Evolutionary conservation across 768 basidiomycete genomes (phyloP).

Genomic region (Podaxis sp.): DNA sequence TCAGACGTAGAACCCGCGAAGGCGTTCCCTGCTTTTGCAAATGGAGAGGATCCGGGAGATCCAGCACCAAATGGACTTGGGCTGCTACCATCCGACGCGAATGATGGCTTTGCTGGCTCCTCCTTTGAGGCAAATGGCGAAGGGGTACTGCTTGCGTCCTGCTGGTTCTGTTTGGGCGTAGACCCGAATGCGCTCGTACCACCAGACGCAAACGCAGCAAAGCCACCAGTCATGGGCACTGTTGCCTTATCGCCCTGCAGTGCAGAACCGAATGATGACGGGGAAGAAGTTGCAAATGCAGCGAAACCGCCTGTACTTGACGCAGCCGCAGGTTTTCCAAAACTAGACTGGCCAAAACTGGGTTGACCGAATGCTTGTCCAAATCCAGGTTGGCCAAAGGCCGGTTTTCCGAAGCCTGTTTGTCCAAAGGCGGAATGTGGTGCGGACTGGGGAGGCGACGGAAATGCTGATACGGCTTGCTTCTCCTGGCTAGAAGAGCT

Average conservation of each 20-base stretch:
- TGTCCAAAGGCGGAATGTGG: constrained; percentile 19
- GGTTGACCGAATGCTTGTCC: constrained; percentile 34
- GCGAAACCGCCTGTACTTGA: constrained; percentile 15
- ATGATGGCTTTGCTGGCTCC: neutral
- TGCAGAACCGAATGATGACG: constrained; percentile 12
- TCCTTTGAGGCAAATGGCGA: neutral
- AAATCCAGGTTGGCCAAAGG: constrained; percentile 37
- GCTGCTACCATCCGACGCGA: neutral
- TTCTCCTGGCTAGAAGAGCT: constrained; percentile 11
- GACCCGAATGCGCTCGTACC: constrained; percentile 14
- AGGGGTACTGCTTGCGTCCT: no score
- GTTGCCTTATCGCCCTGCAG: neutral
- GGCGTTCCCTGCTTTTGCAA: neutral
- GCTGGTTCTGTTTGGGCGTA: constrained; percentile 1
- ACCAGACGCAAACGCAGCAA: constrained; percentile 22
- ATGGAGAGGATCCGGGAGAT: neutral
- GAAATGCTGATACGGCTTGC: constrained; percentile 21
- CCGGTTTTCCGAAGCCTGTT: constrained; percentile 27
- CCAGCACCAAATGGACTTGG: neutral
- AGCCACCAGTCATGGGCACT: constrained; percentile 10
- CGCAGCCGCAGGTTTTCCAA: constrained; percentile 19
- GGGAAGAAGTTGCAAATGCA: constrained; percentile 17
- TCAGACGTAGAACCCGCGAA: neutral
- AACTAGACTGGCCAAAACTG: constrained; percentile 25
- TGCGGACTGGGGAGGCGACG: constrained; percentile 13